Conservation (phyloP, 2,329 filamentous ascomycete species). For the Aciculosporium take region DNA sequence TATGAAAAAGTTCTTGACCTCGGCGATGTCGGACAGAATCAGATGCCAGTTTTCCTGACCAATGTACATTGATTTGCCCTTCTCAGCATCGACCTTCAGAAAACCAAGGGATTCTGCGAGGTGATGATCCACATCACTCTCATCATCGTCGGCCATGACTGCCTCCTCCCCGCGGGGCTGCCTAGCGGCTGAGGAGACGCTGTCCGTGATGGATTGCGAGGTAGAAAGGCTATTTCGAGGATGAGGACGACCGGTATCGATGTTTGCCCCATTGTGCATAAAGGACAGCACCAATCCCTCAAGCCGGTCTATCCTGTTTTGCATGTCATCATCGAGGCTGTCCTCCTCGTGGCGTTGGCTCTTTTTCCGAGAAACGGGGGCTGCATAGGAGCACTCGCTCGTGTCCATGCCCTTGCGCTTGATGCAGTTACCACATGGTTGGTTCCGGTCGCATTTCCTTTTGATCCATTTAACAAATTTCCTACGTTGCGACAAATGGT, state of each 20-base stretch:
- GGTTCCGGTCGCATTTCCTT: conserved; percentile 83
- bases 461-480: background rate
- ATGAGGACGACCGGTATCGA: conserved; percentile 25
- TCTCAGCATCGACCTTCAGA: conserved; percentile 65
- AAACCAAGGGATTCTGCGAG: conserved; percentile 63
- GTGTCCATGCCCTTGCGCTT: conserved; percentile 78
- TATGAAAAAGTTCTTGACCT: conserved; percentile 83
- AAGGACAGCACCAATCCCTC: conserved; percentile 83
- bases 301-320: conserved; percentile 89
- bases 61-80: conserved; percentile 66
- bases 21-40: conserved; percentile 67
- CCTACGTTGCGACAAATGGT: background rate
- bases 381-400: conserved; percentile 71
- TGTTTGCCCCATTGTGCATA: conserved; percentile 68
- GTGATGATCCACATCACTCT: conserved; percentile 56
- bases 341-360: conserved; percentile 45
- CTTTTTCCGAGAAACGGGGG: conserved; percentile 58
- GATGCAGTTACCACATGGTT: conserved; percentile 88
- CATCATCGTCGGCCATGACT: conserved; percentile 36
- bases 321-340: conserved; percentile 91
- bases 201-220: conserved; percentile 26
- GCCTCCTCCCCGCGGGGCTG: conserved; percentile 44
- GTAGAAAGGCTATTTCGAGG: conserved; percentile 19
- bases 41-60: conserved; percentile 76
- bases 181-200: conserved; percentile 26